Conservation (phyloP, 495 filamentous ascomycete species). For the Coniosporium apollinis region DNA sequence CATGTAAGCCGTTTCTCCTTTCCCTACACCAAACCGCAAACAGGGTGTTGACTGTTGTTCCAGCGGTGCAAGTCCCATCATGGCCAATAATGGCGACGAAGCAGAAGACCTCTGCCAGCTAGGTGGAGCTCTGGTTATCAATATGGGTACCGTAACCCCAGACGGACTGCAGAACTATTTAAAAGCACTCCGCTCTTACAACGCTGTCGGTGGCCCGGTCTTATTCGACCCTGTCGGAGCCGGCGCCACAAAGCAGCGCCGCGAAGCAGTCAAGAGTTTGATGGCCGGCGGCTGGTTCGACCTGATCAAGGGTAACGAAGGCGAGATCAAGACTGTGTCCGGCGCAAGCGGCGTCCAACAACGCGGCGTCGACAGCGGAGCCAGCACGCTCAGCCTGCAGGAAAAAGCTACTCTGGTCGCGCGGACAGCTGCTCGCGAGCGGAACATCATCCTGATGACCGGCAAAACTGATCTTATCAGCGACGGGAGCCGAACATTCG, state of each 20-base stretch:
- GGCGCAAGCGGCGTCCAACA: conserved; percentile 39
- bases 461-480: conserved; percentile 63
- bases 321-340: conserved; percentile 63
- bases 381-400: conserved; percentile 32
- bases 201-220: conserved; percentile 51
- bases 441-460: conserved; percentile 74
- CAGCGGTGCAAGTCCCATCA: conserved; percentile 77
- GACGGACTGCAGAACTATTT: conserved; percentile 52
- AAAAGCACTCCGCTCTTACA: conserved; percentile 59
- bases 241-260: conserved; percentile 62
- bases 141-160: conserved; percentile 81
- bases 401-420: conserved; percentile 45
- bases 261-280: conserved; percentile 52
- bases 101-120: conserved; percentile 57
- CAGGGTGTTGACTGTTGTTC: background rate
- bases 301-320: conserved; percentile 90
- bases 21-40: background rate
- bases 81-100: conserved; percentile 77
- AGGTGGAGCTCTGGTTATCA: conserved; percentile 60
- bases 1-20: conserved; percentile 29
- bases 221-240: conserved; percentile 86
- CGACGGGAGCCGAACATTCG: conserved; percentile 49
- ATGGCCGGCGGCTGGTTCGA: conserved; percentile 60
- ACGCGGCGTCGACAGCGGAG: conserved; percentile 72
- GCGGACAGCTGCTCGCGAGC: conserved; percentile 46